Percentiles rank a stretch among this genome's conserved stretches.
These are phyloP conservation scores for Moniliophthora roreri DNA, from an alignment of 1,284 basidiomycete genomes.

Conservation along the genomic window DNA sequence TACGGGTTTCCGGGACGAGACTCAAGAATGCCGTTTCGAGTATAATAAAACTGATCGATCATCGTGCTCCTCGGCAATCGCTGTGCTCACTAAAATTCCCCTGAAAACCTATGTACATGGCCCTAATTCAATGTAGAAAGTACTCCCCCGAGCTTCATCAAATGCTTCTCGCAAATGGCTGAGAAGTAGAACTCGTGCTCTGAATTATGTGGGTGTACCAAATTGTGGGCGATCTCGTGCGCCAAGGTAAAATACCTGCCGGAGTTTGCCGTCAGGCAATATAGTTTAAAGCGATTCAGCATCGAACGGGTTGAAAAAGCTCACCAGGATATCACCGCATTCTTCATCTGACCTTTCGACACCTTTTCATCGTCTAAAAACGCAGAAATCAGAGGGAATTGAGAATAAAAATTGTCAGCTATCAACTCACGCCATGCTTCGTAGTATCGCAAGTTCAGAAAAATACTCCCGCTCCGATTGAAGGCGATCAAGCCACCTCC, in stretches of 20 bases:
- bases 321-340: constrained; percentile 81
- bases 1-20: no score
- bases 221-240: constrained; percentile 89
- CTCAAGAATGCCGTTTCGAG: no score
- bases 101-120: neutral
- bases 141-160: constrained; percentile 29
- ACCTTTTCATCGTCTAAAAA: constrained; percentile 71
- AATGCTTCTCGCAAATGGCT: constrained; percentile 75
- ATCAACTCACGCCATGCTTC: constrained; percentile 80
- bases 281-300: no score
- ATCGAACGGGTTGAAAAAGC: no score
- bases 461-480: constrained; percentile 88
- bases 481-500: constrained; percentile 89
- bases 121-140: neutral
- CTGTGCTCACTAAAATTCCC: neutral
- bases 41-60: no score
- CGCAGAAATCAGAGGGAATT: constrained; percentile 6
- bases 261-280: neutral
- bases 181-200: constrained; percentile 96
- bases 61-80: no score
- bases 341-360: constrained; percentile 49
- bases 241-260: constrained; percentile 87
- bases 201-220: constrained; percentile 76
- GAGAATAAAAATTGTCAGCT: neutral
- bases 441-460: constrained; percentile 87